These are phyloP conservation scores for Beauveria varroae DNA, from an alignment of 2,329 filamentous ascomycete genomes.

Conservation along the genomic window DNA sequence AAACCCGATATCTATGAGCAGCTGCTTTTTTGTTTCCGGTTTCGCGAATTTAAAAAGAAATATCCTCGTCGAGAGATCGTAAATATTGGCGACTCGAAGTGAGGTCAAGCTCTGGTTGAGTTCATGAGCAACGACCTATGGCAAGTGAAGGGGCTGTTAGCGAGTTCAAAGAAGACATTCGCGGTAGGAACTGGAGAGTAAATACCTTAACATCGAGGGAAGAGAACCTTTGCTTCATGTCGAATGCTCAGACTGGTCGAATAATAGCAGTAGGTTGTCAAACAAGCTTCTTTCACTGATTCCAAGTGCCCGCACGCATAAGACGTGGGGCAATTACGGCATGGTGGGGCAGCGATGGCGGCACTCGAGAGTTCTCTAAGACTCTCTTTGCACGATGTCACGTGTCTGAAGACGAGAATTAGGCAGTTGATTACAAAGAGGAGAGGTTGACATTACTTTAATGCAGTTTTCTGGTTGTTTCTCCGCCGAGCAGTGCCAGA, in stretches of 20 bases:
- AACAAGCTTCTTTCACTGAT: neutral
- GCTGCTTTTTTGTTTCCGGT: conserved; percentile 78
- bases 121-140: conserved; percentile 87
- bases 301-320: neutral
- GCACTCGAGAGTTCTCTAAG: too few species aligned
- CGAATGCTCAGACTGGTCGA: conserved; percentile 15
- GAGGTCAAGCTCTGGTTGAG: conserved; percentile 68
- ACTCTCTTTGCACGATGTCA: too few species aligned
- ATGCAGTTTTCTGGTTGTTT: too few species aligned
- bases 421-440: neutral
- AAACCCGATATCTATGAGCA: conserved; percentile 91
- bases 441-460: too few species aligned
- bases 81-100: conserved; percentile 84
- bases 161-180: neutral
- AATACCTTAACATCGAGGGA: conserved; percentile 67
- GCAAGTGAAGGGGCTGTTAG: neutral
- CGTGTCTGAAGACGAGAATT: neutral
- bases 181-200: neutral
- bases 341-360: conserved; percentile 2
- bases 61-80: conserved; percentile 92
- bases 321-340: conserved; percentile 4
- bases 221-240: conserved; percentile 74
- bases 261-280: neutral
- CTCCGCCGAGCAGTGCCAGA: neutral
- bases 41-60: conserved; percentile 93